Evolutionary conservation across 2,329 filamentous ascomycete species (phyloP).

Genomic region (Aspergillaceae sp.): DNA sequence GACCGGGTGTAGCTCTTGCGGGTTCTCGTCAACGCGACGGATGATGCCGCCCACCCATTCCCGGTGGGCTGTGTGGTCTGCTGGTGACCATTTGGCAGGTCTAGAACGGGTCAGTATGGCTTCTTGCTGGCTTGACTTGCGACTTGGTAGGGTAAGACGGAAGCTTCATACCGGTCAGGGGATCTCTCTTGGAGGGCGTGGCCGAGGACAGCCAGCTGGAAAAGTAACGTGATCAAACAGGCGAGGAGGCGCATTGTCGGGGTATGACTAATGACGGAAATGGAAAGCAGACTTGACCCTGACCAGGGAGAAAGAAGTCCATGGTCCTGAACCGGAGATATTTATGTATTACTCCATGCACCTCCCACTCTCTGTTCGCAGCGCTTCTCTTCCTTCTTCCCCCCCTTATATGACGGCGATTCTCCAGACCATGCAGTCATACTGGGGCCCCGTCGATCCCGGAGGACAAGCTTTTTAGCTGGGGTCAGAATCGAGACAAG

Average conservation of each 20-base stretch:
- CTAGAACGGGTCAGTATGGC: constrained; percentile 19
- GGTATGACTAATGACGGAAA: not conserved
- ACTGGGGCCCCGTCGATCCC: not conserved
- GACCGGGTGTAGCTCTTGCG: constrained; percentile 48
- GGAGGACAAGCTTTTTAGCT: not conserved
- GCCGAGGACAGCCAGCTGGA: not conserved
- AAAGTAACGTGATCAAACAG: not conserved
- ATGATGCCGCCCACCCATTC: constrained; percentile 55
- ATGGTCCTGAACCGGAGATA: not conserved
- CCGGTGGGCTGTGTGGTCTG: constrained; percentile 53
- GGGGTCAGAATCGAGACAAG: not conserved
- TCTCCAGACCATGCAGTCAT: too few relatives aligned
- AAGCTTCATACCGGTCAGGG: not conserved
- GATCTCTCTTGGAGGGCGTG: not conserved
- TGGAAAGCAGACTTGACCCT: too few relatives aligned
- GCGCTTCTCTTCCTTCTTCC: not conserved
- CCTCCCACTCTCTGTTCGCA: not conserved
- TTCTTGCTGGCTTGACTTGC: not conserved
- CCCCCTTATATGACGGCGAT: not conserved
- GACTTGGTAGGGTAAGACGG: not conserved
- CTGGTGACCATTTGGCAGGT: constrained; percentile 54
- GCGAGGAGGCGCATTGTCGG: not conserved
- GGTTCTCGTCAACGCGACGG: constrained; percentile 44
- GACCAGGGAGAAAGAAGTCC: too few relatives aligned
- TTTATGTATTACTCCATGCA: not conserved